phyloP scores from a whole-genome alignment of 2,329 filamentous ascomycete species.

The Botrytis byssoidea region DNA sequence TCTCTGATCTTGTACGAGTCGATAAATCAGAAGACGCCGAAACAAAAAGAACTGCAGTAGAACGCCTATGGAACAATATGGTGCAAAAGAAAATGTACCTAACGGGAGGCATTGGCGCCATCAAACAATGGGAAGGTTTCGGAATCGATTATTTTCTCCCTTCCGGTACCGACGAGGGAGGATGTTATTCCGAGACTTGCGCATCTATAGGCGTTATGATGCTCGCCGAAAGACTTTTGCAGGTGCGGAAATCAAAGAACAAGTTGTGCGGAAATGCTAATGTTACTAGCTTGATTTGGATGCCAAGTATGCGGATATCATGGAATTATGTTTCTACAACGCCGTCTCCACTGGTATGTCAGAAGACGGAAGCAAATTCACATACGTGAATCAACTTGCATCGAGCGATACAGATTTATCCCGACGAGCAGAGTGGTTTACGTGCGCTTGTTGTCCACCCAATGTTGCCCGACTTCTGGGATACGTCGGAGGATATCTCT shows the following conservation, averaged over 20 bases:
- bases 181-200: constrained; percentile 62
- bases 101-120: constrained; percentile 59
- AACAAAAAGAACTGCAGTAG: constrained; percentile 40
- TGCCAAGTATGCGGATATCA: constrained; percentile 54
- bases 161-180: constrained; percentile 58
- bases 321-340: constrained; percentile 62
- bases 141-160: constrained; percentile 58
- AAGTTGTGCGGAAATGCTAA: not conserved
- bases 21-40: constrained; percentile 25
- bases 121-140: constrained; percentile 60
- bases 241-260: constrained; percentile 37
- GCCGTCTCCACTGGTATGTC: constrained; percentile 58
- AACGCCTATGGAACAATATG: constrained; percentile 59
- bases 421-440: constrained; percentile 56
- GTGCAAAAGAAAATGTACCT: constrained; percentile 60
- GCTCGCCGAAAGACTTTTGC: constrained; percentile 55
- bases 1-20: constrained; percentile 53
- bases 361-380: constrained; percentile 55
- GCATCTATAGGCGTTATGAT: constrained; percentile 60
- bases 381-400: constrained; percentile 60
- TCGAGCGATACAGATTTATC: constrained; percentile 52
- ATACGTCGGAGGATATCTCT: constrained; percentile 56
- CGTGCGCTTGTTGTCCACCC: constrained; percentile 59
- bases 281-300: constrained; percentile 47
- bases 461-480: constrained; percentile 57